Evolutionary conservation across 2,329 filamentous ascomycete genomes (phyloP).

Genomic region (Emericellopsis cladophorae): DNA sequence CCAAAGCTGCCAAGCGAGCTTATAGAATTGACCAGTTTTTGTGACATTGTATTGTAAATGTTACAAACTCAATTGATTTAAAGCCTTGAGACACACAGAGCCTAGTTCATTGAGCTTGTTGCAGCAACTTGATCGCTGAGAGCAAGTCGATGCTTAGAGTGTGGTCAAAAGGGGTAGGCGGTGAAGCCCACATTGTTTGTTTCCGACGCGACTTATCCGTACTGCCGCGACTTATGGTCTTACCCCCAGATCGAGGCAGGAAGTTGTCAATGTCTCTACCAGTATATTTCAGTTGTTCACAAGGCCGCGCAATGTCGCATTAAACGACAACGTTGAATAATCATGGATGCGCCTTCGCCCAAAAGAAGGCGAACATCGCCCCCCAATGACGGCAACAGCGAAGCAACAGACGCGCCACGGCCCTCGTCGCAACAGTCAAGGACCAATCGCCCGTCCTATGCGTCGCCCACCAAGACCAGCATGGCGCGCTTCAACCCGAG

Average conservation of each 20-base stretch:
- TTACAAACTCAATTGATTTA: too few relatives aligned
- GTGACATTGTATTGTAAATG: too few relatives aligned
- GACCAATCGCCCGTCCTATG: constrained; percentile 40
- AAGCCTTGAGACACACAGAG: too few relatives aligned
- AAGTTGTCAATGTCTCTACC: too few relatives aligned
- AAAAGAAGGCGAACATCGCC: constrained; percentile 55
- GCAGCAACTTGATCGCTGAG: too few relatives aligned
- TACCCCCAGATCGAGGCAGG: too few relatives aligned
- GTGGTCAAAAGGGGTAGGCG: constrained; percentile 6
- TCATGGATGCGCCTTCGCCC: constrained; percentile 41
- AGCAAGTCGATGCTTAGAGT: too few relatives aligned
- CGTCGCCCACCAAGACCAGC: constrained; percentile 55
- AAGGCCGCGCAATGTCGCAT: background rate
- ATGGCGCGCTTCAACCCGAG: constrained; percentile 48
- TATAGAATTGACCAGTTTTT: too few relatives aligned
- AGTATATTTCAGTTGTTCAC: too few relatives aligned
- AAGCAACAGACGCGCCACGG: constrained; percentile 2
- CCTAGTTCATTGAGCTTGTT: too few relatives aligned
- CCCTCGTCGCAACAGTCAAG: constrained; percentile 8
- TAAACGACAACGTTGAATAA: background rate
- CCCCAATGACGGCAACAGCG: constrained; percentile 5
- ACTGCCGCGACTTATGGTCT: background rate
- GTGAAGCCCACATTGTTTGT: constrained; percentile 9
- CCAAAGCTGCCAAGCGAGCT: too few relatives aligned
- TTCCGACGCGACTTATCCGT: background rate